Conservation (phyloP, 768 basidiomycete genomes). For the Tylopilus sp. region DNA sequence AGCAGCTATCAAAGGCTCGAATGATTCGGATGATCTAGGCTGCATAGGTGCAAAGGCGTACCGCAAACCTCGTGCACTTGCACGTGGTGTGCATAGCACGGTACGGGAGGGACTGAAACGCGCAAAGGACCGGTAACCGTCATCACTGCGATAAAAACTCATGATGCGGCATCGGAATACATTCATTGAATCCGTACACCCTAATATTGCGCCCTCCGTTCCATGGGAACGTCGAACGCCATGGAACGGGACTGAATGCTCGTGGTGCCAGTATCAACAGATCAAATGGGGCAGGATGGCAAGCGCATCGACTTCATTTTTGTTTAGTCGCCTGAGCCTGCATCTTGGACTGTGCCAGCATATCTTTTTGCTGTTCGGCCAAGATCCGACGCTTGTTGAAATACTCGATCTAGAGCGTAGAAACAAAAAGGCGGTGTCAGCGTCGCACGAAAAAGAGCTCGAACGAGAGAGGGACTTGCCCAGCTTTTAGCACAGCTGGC, state of each 20-base stretch:
- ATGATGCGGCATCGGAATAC: not conserved
- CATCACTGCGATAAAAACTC: slow-evolving; percentile 1
- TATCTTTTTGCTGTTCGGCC: slow-evolving; percentile 72
- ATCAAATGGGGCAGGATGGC: not conserved
- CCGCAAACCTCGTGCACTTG: not conserved
- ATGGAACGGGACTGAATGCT: not conserved
- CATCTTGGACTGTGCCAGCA: slow-evolving; percentile 47
- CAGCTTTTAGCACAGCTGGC: slow-evolving; percentile 83
- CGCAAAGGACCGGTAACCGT: not conserved
- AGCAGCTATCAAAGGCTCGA: not conserved
- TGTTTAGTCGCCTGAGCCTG: slow-evolving; percentile 36
- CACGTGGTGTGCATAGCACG: not conserved
- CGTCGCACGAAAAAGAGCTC: not conserved
- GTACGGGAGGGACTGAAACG: not conserved
- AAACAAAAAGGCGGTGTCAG: not conserved
- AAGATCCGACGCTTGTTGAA: slow-evolving; percentile 89
- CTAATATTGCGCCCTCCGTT: not conserved
- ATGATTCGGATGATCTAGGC: not conserved
- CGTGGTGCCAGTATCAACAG: too few relatives aligned
- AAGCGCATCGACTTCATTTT: slow-evolving; percentile 4
- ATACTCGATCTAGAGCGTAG: slow-evolving; percentile 81
- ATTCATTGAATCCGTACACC: too few relatives aligned
- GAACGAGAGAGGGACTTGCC: slow-evolving; percentile 48
- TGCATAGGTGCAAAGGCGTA: not conserved
- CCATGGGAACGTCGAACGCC: slow-evolving; percentile 1